These are phyloP conservation scores for Kockiozyma suomiensis DNA, from an alignment of 805 yeast species.

Conservation along the genomic window DNA sequence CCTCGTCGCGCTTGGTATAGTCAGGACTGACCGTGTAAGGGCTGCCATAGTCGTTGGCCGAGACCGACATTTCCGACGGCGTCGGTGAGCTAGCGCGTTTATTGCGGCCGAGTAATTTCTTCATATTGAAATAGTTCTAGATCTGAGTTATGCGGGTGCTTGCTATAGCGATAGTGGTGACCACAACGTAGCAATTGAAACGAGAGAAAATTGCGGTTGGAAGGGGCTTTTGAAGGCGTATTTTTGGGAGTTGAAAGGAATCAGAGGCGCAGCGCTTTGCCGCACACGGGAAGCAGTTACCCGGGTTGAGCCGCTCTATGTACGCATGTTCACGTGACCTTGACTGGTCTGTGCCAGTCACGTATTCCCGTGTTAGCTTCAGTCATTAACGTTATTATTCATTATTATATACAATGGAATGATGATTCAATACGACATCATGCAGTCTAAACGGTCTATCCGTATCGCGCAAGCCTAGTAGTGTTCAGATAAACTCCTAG, in stretches of 20 bases:
- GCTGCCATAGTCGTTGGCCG: constrained; percentile 1
- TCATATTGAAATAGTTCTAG: background rate
- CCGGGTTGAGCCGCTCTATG: constrained; percentile 17
- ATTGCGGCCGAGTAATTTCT: constrained; percentile 10
- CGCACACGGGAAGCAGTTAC: background rate
- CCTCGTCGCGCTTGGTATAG: constrained; percentile 7
- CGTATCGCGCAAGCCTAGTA: constrained; percentile 57
- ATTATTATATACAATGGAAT: no score
- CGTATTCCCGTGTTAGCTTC: no score
- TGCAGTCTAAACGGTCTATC: background rate
- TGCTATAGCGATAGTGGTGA: background rate
- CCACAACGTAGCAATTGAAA: background rate
- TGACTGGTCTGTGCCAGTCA: no score
- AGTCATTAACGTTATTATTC: no score
- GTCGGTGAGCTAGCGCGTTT: constrained; percentile 9
- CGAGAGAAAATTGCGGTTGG: background rate
- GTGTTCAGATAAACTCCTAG: constrained; percentile 78
- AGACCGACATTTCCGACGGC: constrained; percentile 2
- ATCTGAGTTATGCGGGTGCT: background rate
- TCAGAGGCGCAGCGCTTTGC: background rate
- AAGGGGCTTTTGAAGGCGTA: background rate
- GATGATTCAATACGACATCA: no score
- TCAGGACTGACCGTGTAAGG: constrained; percentile 14
- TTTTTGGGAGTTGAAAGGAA: background rate
- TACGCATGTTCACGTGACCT: no score